A percentile compares a stretch with the other conserved stretches of the same genome.
These are phyloP conservation scores for Perkinsus olseni DNA, from an alignment of 169 alveolate genomes.

Conservation along the genomic window DNA sequence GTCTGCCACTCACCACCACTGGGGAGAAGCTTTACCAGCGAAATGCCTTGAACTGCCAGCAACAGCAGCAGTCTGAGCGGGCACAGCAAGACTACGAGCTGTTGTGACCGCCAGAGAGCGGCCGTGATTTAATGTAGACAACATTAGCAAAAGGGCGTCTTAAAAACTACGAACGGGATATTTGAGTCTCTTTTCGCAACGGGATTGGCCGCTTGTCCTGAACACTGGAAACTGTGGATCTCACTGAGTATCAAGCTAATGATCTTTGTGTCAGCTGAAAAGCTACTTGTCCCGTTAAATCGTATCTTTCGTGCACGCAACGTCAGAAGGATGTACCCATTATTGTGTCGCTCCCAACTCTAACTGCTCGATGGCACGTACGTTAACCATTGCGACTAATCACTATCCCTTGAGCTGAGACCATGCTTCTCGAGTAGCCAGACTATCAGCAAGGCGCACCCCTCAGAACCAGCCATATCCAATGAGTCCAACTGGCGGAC, in stretches of 20 bases:
- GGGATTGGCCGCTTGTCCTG: too few species aligned
- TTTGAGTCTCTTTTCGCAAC: too few species aligned
- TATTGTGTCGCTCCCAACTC: too few species aligned
- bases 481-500: too few species aligned
- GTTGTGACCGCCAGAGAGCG: neutral
- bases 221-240: neutral
- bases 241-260: neutral
- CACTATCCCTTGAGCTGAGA: too few species aligned
- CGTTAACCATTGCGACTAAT: too few species aligned
- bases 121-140: neutral
- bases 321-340: neutral
- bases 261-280: neutral
- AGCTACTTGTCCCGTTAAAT: neutral
- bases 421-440: too few species aligned
- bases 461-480: too few species aligned
- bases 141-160: neutral
- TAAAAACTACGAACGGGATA: neutral
- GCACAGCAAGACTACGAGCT: neutral
- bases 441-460: too few species aligned
- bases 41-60: neutral
- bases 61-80: neutral
- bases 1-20: slow-evolving; percentile 4
- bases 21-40: neutral
- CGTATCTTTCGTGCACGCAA: neutral
- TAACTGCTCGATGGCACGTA: neutral